Percentiles rank a stretch among this genome's conserved stretches.
Evolutionary conservation across 1,284 basidiomycete genomes (phyloP).

Genomic region (Fomitopsis palustris): DNA sequence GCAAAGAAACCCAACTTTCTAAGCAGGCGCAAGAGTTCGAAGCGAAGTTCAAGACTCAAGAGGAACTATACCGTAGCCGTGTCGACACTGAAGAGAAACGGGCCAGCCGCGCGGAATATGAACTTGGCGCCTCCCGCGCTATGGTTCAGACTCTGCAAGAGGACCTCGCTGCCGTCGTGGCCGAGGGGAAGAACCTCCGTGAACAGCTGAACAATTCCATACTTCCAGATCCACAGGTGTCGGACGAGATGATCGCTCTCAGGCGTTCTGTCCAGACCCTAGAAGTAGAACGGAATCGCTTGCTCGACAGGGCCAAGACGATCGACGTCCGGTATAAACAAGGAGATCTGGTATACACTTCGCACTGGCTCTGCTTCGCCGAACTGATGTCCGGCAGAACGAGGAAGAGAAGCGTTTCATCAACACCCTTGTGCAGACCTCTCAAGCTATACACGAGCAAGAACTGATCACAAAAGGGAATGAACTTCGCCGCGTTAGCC

Average conservation of each 20-base stretch:
- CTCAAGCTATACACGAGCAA: conserved; percentile 33
- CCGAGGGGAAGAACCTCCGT: conserved; percentile 17
- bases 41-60: conserved; percentile 14
- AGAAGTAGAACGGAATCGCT: conserved; percentile 22
- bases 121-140: conserved; percentile 16
- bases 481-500: conserved; percentile 33
- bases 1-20: conserved; percentile 11
- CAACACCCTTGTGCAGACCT: conserved; percentile 28
- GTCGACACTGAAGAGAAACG: conserved; percentile 17
- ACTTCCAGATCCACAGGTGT: conserved; percentile 16
- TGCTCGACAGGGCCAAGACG: conserved; percentile 25
- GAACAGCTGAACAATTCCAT: conserved; percentile 19
- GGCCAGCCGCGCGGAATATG: conserved; percentile 12
- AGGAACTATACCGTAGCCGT: conserved; percentile 7
- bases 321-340: conserved; percentile 32
- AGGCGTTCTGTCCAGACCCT: conserved; percentile 21
- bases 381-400: conserved; percentile 17
- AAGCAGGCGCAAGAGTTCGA: conserved; percentile 17
- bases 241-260: conserved; percentile 22
- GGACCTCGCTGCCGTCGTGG: conserved; percentile 7
- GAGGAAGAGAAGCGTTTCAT: conserved; percentile 35
- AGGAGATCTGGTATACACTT: conserved; percentile 31
- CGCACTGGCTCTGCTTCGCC: conserved; percentile 11
- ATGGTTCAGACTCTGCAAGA: conserved; percentile 11
- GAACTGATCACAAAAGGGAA: conserved; percentile 35